Conservation (phyloP, 2,329 filamentous ascomycete species). For the Magnaporthiopsis poae region DNA sequence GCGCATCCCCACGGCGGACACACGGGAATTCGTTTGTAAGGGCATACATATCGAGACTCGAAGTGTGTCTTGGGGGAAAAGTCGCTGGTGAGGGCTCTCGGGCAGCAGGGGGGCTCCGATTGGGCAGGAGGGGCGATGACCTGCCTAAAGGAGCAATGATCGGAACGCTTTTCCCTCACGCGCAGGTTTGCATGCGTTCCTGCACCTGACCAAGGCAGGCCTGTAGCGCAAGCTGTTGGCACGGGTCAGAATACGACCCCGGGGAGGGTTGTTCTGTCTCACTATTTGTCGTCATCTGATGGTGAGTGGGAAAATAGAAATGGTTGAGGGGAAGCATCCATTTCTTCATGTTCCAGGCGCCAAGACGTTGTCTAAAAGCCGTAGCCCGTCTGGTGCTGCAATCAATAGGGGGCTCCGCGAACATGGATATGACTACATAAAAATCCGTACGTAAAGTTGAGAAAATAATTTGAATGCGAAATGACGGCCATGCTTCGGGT, state of each 20-base stretch:
- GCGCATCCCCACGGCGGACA: too few species aligned
- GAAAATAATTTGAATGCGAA: too few species aligned
- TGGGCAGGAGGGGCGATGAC: conserved; percentile 15
- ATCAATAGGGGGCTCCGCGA: too few species aligned
- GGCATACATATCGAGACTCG: not conserved
- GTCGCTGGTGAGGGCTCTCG: not conserved
- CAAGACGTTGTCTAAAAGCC: not conserved
- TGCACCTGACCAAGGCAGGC: not conserved
- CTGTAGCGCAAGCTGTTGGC: not conserved
- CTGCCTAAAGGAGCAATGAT: conserved; percentile 16
- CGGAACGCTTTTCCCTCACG: not conserved
- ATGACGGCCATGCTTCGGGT: too few species aligned
- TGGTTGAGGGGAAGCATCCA: not conserved
- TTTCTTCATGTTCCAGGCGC: not conserved
- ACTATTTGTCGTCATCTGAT: not conserved
- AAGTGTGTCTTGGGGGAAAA: not conserved
- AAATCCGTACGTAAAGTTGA: too few species aligned
- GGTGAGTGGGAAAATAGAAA: not conserved
- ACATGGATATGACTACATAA: too few species aligned
- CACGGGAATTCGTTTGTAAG: not conserved
- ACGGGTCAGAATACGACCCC: not conserved
- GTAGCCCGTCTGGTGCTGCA: not conserved
- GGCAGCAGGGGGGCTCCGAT: conserved; percentile 11
- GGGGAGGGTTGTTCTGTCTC: not conserved
- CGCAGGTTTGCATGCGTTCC: conserved; percentile 3